These are phyloP conservation scores for Hypericum androsaemum DNA, from an alignment of 345 rosid genomes.

Conservation along the genomic window DNA sequence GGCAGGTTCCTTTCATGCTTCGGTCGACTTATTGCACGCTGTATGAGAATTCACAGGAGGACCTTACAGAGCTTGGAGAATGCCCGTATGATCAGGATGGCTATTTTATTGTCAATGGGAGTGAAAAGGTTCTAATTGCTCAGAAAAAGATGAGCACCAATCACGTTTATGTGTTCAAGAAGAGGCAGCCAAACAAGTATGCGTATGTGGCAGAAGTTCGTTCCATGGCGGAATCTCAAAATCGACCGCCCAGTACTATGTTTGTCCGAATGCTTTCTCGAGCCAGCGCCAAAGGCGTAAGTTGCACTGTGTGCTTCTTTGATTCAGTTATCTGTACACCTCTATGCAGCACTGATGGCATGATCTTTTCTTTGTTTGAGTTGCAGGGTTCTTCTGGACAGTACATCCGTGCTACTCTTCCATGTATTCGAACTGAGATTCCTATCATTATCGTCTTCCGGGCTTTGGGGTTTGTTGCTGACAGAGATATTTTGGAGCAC, in stretches of 20 bases:
- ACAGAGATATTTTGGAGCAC: slow-evolving; percentile 88
- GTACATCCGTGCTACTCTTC: slow-evolving; percentile 89
- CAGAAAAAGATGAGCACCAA: slow-evolving; percentile 99
- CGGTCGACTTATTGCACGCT: slow-evolving; percentile 89
- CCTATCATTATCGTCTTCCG: slow-evolving; percentile 96
- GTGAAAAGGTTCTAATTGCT: slow-evolving; percentile 95
- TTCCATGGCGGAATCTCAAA: slow-evolving; percentile 95
- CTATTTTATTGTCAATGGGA: slow-evolving; percentile 91
- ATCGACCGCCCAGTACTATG: slow-evolving; percentile 95
- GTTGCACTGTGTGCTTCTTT: neutral
- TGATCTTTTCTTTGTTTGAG: neutral
- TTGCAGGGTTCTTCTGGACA: slow-evolving; percentile 95
- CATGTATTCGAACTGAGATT: slow-evolving; percentile 90
- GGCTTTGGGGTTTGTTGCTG: slow-evolving; percentile 95
- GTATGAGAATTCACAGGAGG: slow-evolving; percentile 87
- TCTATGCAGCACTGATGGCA: neutral
- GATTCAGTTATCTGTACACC: neutral
- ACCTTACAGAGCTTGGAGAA: slow-evolving; percentile 91
- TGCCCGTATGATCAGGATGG: slow-evolving; percentile 99
- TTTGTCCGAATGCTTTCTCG: slow-evolving; percentile 98
- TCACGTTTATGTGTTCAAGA: slow-evolving; percentile 93
- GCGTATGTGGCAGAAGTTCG: slow-evolving; percentile 89
- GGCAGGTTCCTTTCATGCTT: slow-evolving; percentile 93
- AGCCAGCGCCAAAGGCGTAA: slow-evolving; percentile 96
- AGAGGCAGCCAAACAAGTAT: slow-evolving; percentile 93